Base-by-base conservation (phyloP, 768 basidiomycete genomes). In the Agrocybe praecox region DNA sequence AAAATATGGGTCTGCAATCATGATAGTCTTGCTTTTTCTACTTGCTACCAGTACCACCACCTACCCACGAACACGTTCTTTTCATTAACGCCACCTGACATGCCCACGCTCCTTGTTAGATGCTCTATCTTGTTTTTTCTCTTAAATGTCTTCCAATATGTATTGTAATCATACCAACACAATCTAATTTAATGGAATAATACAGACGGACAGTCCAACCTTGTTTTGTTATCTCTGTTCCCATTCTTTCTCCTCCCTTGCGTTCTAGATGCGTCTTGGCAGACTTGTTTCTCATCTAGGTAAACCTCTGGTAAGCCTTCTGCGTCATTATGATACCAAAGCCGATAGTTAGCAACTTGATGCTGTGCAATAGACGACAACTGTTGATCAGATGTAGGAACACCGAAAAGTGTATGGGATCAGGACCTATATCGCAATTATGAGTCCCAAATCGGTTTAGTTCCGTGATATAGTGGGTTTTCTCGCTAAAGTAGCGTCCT, bases 1-100 rank as follows among this genome's bases (percentile, higher is more conserved):
- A 81, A 58, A 82, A 78, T 62, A 79, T 86, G 75, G 67, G 80
- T 58, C 71, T 86, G 64, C 79, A 80, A 66, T 76, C 80, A 76
- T 85, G 74, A 74, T 40, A 14, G 5, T 40, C n/a, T 40, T 40
- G 36, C 36, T 40, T n/a, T 40, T n/a, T 40, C 36, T 40, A 15
- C 36, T 40, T n/a, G 36, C 36, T 40, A n/a, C 5, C 36, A 59
- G 59, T 47, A 50, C 49, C 58, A 29, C 18, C 33, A 26, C 50
- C 26, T 5, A 29, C 42, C 46, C 47, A 29, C 47, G 9, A 15
- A 46, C 46, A 50, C 61, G 48, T 46, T 57, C 60, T 59, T 64
- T 63, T 62, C 60, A 57, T 63, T 51, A 53, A 62, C 54, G 54
- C 55, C 62, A 60, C 55, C 46, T 51, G 42, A 49, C 51, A 21